phyloP scores from a whole-genome alignment of 2,329 filamentous ascomycete species.

The Byssothecium circinans region DNA sequence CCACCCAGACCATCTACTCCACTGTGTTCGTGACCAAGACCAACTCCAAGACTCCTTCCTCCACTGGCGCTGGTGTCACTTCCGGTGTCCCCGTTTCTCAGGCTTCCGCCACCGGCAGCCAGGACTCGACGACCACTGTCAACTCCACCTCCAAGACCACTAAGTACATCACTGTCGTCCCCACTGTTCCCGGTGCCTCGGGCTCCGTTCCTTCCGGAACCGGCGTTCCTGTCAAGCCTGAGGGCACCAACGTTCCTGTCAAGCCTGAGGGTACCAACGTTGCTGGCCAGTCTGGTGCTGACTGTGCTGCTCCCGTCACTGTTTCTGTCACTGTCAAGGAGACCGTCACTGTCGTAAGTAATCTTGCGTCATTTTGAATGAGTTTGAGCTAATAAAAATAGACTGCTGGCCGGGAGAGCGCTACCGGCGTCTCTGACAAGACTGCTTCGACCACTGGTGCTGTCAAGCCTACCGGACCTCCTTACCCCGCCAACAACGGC shows the following conservation, averaged over 20 bases:
- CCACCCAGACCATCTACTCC: conserved; percentile 25
- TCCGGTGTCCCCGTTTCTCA: conserved; percentile 3
- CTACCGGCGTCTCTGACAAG: conserved; percentile 12
- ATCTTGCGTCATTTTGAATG: background rate
- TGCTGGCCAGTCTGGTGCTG: conserved; percentile 20
- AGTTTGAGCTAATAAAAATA: conserved; percentile 3
- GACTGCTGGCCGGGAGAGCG: conserved; percentile 24
- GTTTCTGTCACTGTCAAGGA: conserved; percentile 43
- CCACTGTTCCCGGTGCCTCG: conserved; percentile 24
- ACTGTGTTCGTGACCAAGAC: conserved; percentile 23
- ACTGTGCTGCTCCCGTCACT: conserved; percentile 38
- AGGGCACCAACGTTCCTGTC: background rate
- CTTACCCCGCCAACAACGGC: conserved; percentile 32
- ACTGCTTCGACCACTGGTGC: conserved; percentile 11
- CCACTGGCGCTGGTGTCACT: background rate
- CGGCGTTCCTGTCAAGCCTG: conserved; percentile 1
- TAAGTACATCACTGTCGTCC: conserved; percentile 40
- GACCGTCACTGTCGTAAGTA: conserved; percentile 40
- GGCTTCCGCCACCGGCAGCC: conserved; percentile 5
- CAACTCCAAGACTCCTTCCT: background rate
- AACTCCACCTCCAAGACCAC: conserved; percentile 35
- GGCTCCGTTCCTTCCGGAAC: conserved; percentile 19
- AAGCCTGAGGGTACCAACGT: conserved; percentile 1
- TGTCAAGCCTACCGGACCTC: conserved; percentile 16
- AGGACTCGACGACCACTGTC: conserved; percentile 33